Conservation (phyloP, 208 protist genomes). For the Crithidia fasciculata region DNA sequence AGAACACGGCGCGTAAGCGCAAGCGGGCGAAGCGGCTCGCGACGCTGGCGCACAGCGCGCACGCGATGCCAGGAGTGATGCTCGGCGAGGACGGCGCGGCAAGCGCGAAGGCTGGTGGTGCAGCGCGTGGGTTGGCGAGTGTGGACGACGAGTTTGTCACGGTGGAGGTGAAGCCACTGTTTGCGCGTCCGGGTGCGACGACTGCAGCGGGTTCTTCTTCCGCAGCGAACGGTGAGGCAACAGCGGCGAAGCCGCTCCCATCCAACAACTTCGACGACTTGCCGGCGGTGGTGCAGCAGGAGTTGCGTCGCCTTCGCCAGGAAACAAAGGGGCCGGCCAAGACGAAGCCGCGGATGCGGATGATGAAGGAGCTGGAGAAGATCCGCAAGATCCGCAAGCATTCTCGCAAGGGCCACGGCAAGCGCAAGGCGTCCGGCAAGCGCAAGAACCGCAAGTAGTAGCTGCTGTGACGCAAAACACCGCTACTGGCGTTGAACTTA, state of each 20-base stretch:
- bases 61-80: slow-evolving; percentile 74
- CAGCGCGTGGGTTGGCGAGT: neutral
- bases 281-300: slow-evolving; percentile 73
- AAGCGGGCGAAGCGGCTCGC: slow-evolving; percentile 25
- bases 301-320: slow-evolving; percentile 70
- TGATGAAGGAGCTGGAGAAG: slow-evolving; percentile 89
- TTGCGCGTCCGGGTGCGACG: slow-evolving; percentile 19
- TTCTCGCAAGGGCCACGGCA: slow-evolving; percentile 89
- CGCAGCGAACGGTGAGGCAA: neutral
- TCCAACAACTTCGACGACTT: slow-evolving; percentile 83
- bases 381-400: slow-evolving; percentile 89
- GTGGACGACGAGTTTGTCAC: slow-evolving; percentile 64
- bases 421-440: slow-evolving; percentile 85
- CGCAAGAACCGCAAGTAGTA: slow-evolving; percentile 80
- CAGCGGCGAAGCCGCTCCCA: slow-evolving; percentile 38
- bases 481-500: too few species aligned
- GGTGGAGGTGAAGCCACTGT: slow-evolving; percentile 83
- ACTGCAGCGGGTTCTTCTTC: neutral
- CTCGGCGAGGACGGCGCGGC: slow-evolving; percentile 15
- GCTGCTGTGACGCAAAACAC: neutral
- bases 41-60: slow-evolving; percentile 42
- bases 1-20: slow-evolving; percentile 5
- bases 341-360: slow-evolving; percentile 72
- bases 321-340: slow-evolving; percentile 75
- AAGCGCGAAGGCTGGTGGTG: neutral